phyloP scores from a whole-genome alignment of 129 eudicot genomes.

The Saposhnikovia divaricata region DNA sequence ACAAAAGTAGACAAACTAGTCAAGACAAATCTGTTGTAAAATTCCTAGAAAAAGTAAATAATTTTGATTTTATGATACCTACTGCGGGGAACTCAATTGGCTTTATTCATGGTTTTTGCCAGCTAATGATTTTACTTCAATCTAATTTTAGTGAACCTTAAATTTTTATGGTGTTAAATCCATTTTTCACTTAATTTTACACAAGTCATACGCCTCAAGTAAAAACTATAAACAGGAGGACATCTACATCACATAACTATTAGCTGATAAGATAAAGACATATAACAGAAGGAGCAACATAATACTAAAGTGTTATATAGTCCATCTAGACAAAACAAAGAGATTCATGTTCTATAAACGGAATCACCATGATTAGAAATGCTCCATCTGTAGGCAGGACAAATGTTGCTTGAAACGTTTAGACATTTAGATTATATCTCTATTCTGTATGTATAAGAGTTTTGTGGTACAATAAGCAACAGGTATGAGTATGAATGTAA shows the following conservation, averaged over 20 bases:
- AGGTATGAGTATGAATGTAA: conserved; percentile 50
- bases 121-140: no score
- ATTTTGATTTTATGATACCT: no score
- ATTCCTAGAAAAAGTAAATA: no score
- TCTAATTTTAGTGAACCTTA: no score
- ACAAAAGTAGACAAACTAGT: not conserved
- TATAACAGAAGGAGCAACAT: not conserved
- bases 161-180: no score
- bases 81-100: no score
- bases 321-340: not conserved
- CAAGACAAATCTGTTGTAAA: no score
- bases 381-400: not conserved
- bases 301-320: not conserved
- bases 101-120: no score
- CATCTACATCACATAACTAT: no score
- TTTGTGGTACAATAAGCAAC: conserved; percentile 28
- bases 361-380: not conserved
- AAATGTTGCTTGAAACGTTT: not conserved
- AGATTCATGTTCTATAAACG: not conserved
- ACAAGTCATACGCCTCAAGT: no score
- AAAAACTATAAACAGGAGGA: no score
- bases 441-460: not conserved
- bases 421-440: not conserved
- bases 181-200: no score
- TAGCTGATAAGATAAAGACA: not conserved